phyloP scores from a whole-genome alignment of 257 asterid genomes.

The Solanum neorickii region DNA sequence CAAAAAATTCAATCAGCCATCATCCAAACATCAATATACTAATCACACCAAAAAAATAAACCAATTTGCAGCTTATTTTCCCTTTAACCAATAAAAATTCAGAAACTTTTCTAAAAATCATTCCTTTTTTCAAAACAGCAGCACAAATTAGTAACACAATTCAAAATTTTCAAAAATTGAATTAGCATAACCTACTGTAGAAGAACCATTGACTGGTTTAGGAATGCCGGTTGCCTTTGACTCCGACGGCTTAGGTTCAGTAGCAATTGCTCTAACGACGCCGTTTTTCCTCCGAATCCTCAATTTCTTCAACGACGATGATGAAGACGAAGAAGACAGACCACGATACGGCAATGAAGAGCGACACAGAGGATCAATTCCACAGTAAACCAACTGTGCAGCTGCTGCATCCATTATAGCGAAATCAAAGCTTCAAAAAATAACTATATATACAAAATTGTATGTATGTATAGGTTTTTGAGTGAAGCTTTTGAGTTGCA shows the following conservation, averaged over 20 bases:
- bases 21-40: not conserved
- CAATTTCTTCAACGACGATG: not conserved
- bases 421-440: conserved; percentile 7
- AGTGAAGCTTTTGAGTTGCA: not conserved
- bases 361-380: conserved; percentile 44
- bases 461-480: not conserved
- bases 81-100: not conserved
- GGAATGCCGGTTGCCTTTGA: conserved; percentile 13
- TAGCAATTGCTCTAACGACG: conserved; percentile 63
- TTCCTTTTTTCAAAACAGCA: not conserved
- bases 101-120: not conserved
- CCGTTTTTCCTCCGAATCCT: conserved; percentile 24
- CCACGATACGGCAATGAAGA: conserved; percentile 8
- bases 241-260: conserved; percentile 69
- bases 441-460: not conserved
- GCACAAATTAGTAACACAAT: not conserved
- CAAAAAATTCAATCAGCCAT: not conserved
- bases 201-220: conserved; percentile 47
- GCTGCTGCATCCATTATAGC: conserved; percentile 93
- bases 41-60: not conserved
- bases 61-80: not conserved
- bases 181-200: conserved; percentile 34
- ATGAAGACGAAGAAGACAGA: not conserved
- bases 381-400: conserved; percentile 68
- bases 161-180: not conserved